Percentiles rank a stretch among this genome's conserved stretches.
phyloP scores from a whole-genome alignment of 2,329 filamentous ascomycete species.

The Salinomyces thailandicus region DNA sequence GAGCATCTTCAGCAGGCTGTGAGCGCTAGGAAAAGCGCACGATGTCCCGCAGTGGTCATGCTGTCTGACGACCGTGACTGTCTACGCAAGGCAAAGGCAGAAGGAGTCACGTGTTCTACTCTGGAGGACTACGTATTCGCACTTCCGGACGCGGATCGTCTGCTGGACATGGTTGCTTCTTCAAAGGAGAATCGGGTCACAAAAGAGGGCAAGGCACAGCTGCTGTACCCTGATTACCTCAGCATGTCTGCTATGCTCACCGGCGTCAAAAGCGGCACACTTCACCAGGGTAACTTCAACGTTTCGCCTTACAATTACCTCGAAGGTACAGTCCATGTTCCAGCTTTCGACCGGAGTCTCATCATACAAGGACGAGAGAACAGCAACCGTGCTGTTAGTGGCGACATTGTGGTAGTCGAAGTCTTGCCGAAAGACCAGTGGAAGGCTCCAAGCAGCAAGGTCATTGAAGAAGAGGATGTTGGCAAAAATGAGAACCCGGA shows the following conservation, averaged over 20 bases:
- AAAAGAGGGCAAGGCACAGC: slow-evolving; percentile 55
- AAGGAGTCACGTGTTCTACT: slow-evolving; percentile 59
- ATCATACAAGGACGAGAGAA: slow-evolving; percentile 86
- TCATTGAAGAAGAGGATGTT: slow-evolving; percentile 85
- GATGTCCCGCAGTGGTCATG: slow-evolving; percentile 73
- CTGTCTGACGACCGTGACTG: slow-evolving; percentile 89
- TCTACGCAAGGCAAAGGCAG: slow-evolving; percentile 66
- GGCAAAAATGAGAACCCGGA: slow-evolving; percentile 93
- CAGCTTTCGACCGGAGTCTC: slow-evolving; percentile 80
- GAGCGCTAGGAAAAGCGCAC: slow-evolving; percentile 43
- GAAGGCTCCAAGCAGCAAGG: slow-evolving; percentile 91
- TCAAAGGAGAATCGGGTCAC: slow-evolving; percentile 56
- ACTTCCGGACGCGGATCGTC: slow-evolving; percentile 69
- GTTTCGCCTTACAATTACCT: slow-evolving; percentile 97
- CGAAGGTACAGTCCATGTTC: slow-evolving; percentile 81
- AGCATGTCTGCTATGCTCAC: slow-evolving; percentile 90
- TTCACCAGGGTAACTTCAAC: slow-evolving; percentile 93
- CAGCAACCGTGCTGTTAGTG: slow-evolving; percentile 87
- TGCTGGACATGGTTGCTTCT: slow-evolving; percentile 89
- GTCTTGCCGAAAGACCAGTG: slow-evolving; percentile 89
- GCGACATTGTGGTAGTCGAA: slow-evolving; percentile 87
- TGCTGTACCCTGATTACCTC: slow-evolving; percentile 83
- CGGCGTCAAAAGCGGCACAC: slow-evolving; percentile 71
- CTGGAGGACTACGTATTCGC: slow-evolving; percentile 66
- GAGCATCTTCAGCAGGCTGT: slow-evolving; percentile 61